Evolutionary conservation across 495 filamentous ascomycete species (phyloP).

Genomic region (Terfezia claveryi): DNA sequence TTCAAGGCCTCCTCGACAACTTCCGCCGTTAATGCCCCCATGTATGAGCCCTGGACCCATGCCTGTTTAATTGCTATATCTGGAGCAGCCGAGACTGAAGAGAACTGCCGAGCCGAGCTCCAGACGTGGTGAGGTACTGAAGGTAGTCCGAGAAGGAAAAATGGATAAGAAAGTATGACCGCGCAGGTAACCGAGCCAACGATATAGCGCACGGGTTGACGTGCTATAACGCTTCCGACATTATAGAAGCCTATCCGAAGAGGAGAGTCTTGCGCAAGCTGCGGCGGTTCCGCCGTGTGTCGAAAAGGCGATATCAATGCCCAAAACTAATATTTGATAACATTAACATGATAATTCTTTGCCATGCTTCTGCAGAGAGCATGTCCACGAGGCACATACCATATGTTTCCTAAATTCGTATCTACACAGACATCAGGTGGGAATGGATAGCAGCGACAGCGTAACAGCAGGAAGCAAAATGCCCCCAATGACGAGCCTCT

Average conservation of each 20-base stretch:
- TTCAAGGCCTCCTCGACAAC: conserved; percentile 38
- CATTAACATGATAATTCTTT: background rate
- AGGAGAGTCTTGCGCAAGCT: conserved; percentile 35
- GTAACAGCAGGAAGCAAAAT: too few species aligned
- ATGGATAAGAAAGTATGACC: conserved; percentile 40
- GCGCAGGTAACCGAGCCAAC: conserved; percentile 40
- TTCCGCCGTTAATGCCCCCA: conserved; percentile 40
- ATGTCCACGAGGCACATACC: too few species aligned
- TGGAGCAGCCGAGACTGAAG: conserved; percentile 15
- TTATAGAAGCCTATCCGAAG: conserved; percentile 36
- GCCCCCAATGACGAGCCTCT: too few species aligned
- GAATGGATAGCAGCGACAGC: too few species aligned
- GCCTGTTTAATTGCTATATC: conserved; percentile 31
- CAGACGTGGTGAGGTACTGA: conserved; percentile 53
- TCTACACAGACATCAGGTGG: too few species aligned
- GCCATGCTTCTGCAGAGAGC: too few species aligned
- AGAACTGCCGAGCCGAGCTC: conserved; percentile 44
- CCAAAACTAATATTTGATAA: conserved; percentile 16
- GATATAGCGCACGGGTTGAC: conserved; percentile 43
- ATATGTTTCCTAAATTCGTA: too few species aligned
- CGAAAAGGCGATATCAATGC: conserved; percentile 20
- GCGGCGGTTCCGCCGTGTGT: conserved; percentile 37
- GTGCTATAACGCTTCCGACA: conserved; percentile 40
- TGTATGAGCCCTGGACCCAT: conserved; percentile 36
- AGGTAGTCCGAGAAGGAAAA: conserved; percentile 39